Evolutionary conservation across 352 stramenopile genomes (phyloP), one percentile per base, ranked within the genome.

Genomic region (Pythium dissimile): DNA sequence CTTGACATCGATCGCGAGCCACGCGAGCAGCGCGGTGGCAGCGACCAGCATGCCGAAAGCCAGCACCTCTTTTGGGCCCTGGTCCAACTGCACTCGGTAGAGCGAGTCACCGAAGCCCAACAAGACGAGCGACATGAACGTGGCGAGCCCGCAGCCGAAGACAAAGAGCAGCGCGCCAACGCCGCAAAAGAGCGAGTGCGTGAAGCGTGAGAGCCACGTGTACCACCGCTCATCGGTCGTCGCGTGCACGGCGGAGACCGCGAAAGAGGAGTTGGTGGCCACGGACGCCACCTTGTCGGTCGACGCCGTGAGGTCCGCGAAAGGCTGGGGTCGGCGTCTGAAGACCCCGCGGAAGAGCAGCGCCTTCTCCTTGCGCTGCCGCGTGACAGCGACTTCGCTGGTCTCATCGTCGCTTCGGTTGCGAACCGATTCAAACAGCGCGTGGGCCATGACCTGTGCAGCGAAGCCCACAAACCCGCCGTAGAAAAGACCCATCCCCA

Each of bases 181-280:
- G 1, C 63, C 24, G 24, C 72, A 67, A 38, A 73, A 87, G 10
- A 76, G 46, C 20, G 62, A 54, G 7, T 80, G 64, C 7, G 77
- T 54, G 21, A 84, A 86, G 3, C 69, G 72, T 24, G 64, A 46
- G 7, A 88, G 66, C 80, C 80, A 92, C 35, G 72, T 71, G 57
- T 85, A 90, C 77, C 81, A 92, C 15, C 80, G 76, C 58, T 92
- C 82, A 46, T 92, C 82, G 2, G 82, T 88, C 28, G 82, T 92
- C 2, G 72, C 54, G 37, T 86, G 80, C 0, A n/a, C n/a, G n/a
- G n/a, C n/a, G n/a, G n/a, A n/a, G n/a, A n/a, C n/a, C n/a, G n/a
- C n/a, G n/a, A n/a, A n/a, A n/a, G n/a, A n/a, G n/a, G n/a, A n/a
- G n/a, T n/a, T n/a, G n/a, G n/a, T n/a, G n/a, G n/a, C n/a, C n/a